phyloP scores from a whole-genome alignment of 805 yeast genomes.

The Metschnikowia amazonensis region DNA sequence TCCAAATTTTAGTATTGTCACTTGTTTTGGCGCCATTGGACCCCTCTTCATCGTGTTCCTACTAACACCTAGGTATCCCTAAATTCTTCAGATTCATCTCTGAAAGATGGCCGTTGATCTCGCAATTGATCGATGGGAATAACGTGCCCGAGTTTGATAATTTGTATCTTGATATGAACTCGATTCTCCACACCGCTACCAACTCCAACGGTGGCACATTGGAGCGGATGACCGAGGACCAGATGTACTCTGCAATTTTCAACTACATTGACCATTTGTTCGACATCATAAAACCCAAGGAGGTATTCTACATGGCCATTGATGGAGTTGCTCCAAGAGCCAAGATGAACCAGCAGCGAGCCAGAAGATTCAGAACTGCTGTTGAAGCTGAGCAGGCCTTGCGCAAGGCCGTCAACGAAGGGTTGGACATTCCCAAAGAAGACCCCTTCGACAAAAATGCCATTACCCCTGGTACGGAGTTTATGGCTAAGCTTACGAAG shows the following conservation, averaged over 20 bases:
- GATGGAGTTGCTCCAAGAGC: conserved; percentile 99
- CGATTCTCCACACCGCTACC: conserved; percentile 90
- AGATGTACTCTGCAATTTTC: conserved; percentile 88
- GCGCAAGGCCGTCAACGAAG: conserved; percentile 67
- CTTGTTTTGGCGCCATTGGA: background rate
- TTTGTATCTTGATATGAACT: conserved; percentile 94
- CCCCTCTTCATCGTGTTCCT: background rate
- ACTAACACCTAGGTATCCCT: conserved; percentile 67
- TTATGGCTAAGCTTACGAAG: conserved; percentile 83
- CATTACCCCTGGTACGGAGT: conserved; percentile 96
- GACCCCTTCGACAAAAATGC: conserved; percentile 88
- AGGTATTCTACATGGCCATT: conserved; percentile 90
- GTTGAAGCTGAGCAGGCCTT: conserved; percentile 82
- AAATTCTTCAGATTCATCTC: conserved; percentile 95
- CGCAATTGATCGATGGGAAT: conserved; percentile 75
- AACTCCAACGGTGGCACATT: conserved; percentile 68
- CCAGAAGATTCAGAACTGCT: conserved; percentile 92
- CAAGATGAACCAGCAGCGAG: conserved; percentile 96
- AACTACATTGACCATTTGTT: conserved; percentile 92
- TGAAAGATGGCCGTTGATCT: conserved; percentile 97
- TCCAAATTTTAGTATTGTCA: background rate
- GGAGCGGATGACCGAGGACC: conserved; percentile 74
- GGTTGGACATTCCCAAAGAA: conserved; percentile 73
- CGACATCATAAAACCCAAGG: conserved; percentile 78
- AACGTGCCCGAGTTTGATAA: conserved; percentile 94